phyloP scores from a whole-genome alignment of 257 asterid genomes.

The Ocimum tenuiflorum region DNA sequence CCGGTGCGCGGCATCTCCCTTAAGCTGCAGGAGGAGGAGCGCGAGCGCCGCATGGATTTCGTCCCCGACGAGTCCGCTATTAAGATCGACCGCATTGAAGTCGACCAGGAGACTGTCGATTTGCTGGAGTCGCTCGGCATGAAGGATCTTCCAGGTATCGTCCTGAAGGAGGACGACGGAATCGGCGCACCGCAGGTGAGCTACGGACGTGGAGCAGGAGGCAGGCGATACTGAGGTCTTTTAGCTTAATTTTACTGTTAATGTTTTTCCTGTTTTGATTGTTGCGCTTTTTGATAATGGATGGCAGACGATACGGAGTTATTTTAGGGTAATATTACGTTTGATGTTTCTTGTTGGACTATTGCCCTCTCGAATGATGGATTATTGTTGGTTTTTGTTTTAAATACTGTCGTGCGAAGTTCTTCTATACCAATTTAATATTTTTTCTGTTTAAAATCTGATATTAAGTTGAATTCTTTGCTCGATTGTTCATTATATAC shows the following conservation, averaged over 20 bases:
- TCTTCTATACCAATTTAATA: too few relatives aligned
- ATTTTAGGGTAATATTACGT: too few relatives aligned
- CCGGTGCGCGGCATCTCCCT: slow-evolving; percentile 47
- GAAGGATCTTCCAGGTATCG: slow-evolving; percentile 41
- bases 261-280: neutral
- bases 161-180: slow-evolving; percentile 32
- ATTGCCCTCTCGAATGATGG: too few relatives aligned
- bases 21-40: slow-evolving; percentile 51
- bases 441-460: too few relatives aligned
- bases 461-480: too few relatives aligned
- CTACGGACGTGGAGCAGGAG: slow-evolving; percentile 33
- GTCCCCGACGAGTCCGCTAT: slow-evolving; percentile 49
- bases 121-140: slow-evolving; percentile 38
- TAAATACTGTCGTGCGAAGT: too few relatives aligned
- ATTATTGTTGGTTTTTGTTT: too few relatives aligned
- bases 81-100: slow-evolving; percentile 36
- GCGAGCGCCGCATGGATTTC: slow-evolving; percentile 56
- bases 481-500: too few relatives aligned
- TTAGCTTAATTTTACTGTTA: neutral
- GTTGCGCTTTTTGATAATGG: slow-evolving; percentile 3
- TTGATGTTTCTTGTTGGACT: too few relatives aligned
- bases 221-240: slow-evolving; percentile 26
- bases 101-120: slow-evolving; percentile 46
- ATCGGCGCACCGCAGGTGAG: slow-evolving; percentile 24
- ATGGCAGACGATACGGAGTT: too few relatives aligned